Evolutionary conservation across 2,329 filamentous ascomycete genomes (phyloP).

Genomic region (Beauveria varroae): DNA sequence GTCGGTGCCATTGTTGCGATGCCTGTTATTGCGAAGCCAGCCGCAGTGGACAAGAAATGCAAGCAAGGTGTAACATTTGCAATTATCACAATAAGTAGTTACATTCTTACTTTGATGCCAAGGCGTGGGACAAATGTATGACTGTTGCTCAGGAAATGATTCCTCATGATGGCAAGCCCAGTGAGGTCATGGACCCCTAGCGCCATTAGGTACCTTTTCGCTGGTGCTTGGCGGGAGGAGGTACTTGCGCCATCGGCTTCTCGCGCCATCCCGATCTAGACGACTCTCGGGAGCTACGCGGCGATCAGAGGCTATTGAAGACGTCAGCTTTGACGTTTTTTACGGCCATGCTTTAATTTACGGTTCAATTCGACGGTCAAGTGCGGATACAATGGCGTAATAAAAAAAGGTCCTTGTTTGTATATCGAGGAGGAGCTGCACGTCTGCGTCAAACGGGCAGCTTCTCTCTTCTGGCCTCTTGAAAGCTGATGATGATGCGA

Average conservation of each 20-base stretch:
- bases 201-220: slow-evolving; percentile 3
- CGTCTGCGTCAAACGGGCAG: too few species aligned
- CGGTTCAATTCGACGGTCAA: not conserved
- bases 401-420: not conserved
- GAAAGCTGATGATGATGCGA: too few species aligned
- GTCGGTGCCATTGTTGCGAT: slow-evolving; percentile 18
- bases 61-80: too few species aligned
- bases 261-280: slow-evolving; percentile 3
- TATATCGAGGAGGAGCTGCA: too few species aligned
- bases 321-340: not conserved
- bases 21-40: not conserved
- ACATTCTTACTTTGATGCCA: not conserved
- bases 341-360: too few species aligned
- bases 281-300: not conserved
- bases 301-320: not conserved
- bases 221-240: not conserved
- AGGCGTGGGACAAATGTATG: not conserved
- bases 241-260: not conserved
- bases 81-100: not conserved
- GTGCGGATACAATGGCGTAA: not conserved
- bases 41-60: not conserved
- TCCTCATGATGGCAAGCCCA: slow-evolving; percentile 6
- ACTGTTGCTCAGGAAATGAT: slow-evolving; percentile 1
- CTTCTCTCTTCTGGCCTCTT: too few species aligned
- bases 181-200: slow-evolving; percentile 9